Base-by-base conservation (phyloP, 352 stramenopile genomes). In the Globisporangium irregulare region DNA sequence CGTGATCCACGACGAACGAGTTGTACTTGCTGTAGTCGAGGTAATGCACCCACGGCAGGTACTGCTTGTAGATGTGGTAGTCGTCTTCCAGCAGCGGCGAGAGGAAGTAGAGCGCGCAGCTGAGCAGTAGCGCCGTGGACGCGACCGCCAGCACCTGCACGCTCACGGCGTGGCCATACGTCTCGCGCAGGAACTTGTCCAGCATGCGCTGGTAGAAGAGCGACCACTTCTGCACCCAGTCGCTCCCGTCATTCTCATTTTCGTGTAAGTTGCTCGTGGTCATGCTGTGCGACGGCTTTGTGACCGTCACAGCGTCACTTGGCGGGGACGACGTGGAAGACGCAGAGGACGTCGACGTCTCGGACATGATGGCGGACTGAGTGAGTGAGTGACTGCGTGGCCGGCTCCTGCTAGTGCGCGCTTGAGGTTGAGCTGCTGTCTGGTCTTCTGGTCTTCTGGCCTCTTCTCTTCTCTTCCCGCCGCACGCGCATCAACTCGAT, bases 1-100 rank as follows among this genome's bases (percentile, higher is more conserved):
- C 64, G 64, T 93, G 83, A 71, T 95, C 82, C 24, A 92, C 78
- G 0, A 90, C 64, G 64, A 92, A 91, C 62, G 85, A 90, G 73
- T 93, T 77, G 72, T 87, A 90, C 60, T 81, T 74, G 63, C 77
- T 79, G 66, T 75, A 87, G 74, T 90, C 80, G 56, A 90, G 71
- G 24, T 82, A 74, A 60, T 78, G 70, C 20, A 83, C 54, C 78
- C 82, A 90, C 38, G 80, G 77, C 18, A 86, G 58, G 56, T 81
- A 81, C 66, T 75, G 74, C 55, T 83, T 61, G 75, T 89, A 90
- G 41, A 79, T 69, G 58, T 80, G 68, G 58, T 76, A 82, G 64
- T 83, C 74, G 60, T 85, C 77, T 32, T 89, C 77, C 3, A 91
- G 64, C 62, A 88, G 80, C 18, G 79, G 78, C 53, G 73, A 72